These are phyloP conservation scores for Trichomonas vaginalis DNA, from an alignment of 208 protist genomes.

Conservation along the genomic window DNA sequence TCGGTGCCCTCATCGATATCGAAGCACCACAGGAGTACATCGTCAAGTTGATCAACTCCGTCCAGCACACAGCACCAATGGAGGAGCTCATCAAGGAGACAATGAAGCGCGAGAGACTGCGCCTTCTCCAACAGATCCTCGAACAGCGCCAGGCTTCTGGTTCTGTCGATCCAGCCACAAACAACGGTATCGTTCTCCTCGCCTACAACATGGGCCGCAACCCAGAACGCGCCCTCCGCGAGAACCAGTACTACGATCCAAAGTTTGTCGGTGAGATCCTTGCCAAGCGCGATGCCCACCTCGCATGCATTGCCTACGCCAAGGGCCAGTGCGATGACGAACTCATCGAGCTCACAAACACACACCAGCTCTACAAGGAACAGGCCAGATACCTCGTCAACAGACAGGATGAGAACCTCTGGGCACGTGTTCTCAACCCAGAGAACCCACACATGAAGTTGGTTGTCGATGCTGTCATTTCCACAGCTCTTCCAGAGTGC, in stretches of 20 bases:
- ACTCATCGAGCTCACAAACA: conserved; percentile 80
- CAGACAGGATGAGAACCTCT: conserved; percentile 84
- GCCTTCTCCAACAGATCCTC: conserved; percentile 89
- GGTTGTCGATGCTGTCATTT: conserved; percentile 91
- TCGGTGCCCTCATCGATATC: conserved; percentile 89
- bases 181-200: not conserved
- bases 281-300: not conserved
- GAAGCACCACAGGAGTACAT: conserved; percentile 87
- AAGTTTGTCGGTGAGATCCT: not conserved
- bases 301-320: conserved; percentile 24
- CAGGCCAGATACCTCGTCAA: conserved; percentile 81
- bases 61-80: conserved; percentile 62
- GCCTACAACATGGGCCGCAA: not conserved
- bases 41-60: conserved; percentile 67
- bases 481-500: conserved; percentile 85
- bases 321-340: conserved; percentile 77
- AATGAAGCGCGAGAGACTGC: conserved; percentile 70
- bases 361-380: conserved; percentile 87
- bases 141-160: conserved; percentile 74
- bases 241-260: conserved; percentile 16
- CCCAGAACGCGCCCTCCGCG: not conserved
- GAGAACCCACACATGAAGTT: conserved; percentile 67
- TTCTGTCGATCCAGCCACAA: not conserved
- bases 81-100: conserved; percentile 54
- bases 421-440: conserved; percentile 71